Evolutionary conservation across 768 basidiomycete species (phyloP), one percentile per base, ranked within the genome.

Genomic region (Mycena olivaceomarginata): DNA sequence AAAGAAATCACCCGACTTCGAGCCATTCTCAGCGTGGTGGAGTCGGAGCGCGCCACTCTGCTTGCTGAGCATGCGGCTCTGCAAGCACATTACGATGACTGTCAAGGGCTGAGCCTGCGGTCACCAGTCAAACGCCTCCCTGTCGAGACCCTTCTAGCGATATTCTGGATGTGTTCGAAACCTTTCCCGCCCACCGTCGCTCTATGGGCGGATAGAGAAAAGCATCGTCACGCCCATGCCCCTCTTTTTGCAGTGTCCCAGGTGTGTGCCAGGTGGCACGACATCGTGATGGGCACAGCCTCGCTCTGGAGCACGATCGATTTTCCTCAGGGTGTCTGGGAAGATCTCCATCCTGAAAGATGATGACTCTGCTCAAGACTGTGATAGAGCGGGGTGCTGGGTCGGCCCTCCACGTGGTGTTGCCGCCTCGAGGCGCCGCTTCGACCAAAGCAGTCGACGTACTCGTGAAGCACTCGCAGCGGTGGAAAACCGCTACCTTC

Each of bases 231-330:
- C 53, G 72, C 72, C 65, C 65, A 74, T 67, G 65, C 65, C 65
- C 72, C 72, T 59, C 72, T 74, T 25, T 74, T 74, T 60, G 72
- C 72, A 48, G 56, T 74, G 65, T 59, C 56, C 45, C 72, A 67
- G 53, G 72, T 74, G 64, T 74, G 72, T 46, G 72, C 72, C n/a
- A 66, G 72, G 57, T 74, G 72, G 65, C 72, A 74, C 53, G 65
- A 57, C 72, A 74, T 74, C 65, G 72, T 74, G 65, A 74, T 74
- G 72, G 64, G 72, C 41, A 74, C 65, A 43, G 25, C 72, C 72
- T 66, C 63, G 63, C 72, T 72, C 41, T 72, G 72, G 72, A 72
- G 72, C 64, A 72, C 72, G 53, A 72, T 72, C 72, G 72, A 74
- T 67, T 74, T 74, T 59, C 72, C 72, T 6, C 41, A 74, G 31